Evolutionary conservation across 108 stramenopile genomes (phyloP), one percentile per base, ranked within the genome.

Genomic region (Mediolabrus comicus): DNA sequence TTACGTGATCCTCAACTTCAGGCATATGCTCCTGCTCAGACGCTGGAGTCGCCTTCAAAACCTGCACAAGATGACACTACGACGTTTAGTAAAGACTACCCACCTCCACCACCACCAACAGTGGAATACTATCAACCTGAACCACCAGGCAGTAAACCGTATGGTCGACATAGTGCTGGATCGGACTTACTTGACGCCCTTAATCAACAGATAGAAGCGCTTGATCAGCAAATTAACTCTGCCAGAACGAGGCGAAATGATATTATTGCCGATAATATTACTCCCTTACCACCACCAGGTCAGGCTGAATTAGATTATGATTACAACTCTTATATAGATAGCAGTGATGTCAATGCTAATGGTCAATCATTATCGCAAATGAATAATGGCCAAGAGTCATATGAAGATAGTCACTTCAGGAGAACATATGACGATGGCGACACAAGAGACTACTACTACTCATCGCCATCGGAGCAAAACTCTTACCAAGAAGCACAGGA

Each of bases 1-100:
- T 32, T 71, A 22, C 52, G 61, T 27, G 61, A 71, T 62, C 65
- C 65, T 66, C 65, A 66, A 19, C 65, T 66, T 53, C 65, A 66
- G 16, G 46, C 46, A 22, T 43, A 43, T 43, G 46, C 46, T 22
- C 46, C 46, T 8, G 46, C 46, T 24, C 43, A 19, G 46, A 49
- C 22, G 22, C 10, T 49, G 9, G 46, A 49, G 3, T 1, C 4
- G n/a, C 16, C n/a, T n/a, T n/a, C 16, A 43, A 49, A 22, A 24
- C 7, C 46, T 24, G 16, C 19, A 49, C 46, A 1, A 24, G 46
- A 49, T 22, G 22, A 17, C 19, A 22, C 46, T 9, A 8, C 22
- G 22, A 22, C 46, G 46, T 49, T 49, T 19, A n/a, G n/a, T n/a
- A 22, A 49, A 22, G 19, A 49, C 5, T 3, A 49, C 22, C 22